Base-by-base conservation (phyloP, 2,329 filamentous ascomycete species). In the Penicillium hesseltinei region DNA sequence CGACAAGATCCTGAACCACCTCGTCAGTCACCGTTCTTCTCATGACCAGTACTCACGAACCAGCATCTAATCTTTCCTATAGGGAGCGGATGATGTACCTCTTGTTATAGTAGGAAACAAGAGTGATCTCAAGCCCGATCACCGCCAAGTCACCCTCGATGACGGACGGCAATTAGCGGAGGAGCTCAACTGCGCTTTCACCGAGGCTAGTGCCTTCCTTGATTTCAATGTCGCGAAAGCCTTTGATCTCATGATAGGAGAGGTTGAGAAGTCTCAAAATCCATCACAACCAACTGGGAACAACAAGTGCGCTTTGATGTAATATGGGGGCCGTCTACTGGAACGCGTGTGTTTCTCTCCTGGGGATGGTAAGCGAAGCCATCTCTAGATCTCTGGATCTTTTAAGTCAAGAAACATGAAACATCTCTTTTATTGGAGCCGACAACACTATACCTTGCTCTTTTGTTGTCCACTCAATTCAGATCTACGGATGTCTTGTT, bases 61-160 rank as follows among this genome's bases (percentile, higher is more conserved):
- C 44, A 21, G 38, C 51, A 31, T 33, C 58, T 52, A 19, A 51
- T 45, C 9, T 44, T 40, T 52, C 10, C 19, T 40, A 6, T 65
- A 96, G 90, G 94, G 94, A 64, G 90, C 92, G 58, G 92, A 97
- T 68, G 89, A 88, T 75, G 91, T 97, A 51, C 94, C 94, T 10
- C 88, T 97, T 67, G 91, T 95, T 67, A 88, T 99, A 61, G 92
- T 99, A 53, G 94, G 92, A 67, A 99, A 99, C 82, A 99, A 99
- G 81, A 92, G 88, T 73, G 94, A 99, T 75, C 82, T 99, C 57
- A 88, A 91, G 60, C 88, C 92, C 52, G 93, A 97, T 75, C 92
- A 96, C 78, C 89, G 94, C 66, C 92, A 97, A 77, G 92, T 99
- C 65, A 88, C 86, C 33, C 77, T 87, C 51, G 92, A 96, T 63